phyloP scores from a whole-genome alignment of 306 rosid genomes.

The Castanospermum australe region DNA sequence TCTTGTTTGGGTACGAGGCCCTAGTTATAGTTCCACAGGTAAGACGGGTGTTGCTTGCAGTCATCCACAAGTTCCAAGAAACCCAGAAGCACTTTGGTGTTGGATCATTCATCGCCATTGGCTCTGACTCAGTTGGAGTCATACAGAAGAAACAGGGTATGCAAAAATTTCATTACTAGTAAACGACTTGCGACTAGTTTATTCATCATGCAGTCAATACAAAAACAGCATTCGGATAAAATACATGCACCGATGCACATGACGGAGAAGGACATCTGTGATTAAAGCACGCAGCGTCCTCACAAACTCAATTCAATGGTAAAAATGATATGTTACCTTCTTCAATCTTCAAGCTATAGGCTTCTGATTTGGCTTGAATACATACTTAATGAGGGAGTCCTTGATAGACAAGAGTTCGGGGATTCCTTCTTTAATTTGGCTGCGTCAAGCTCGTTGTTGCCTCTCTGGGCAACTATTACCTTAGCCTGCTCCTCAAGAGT shows the following conservation, averaged over 20 bases:
- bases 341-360: slow-evolving; percentile 37
- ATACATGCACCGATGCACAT: not conserved
- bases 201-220: slow-evolving; percentile 35
- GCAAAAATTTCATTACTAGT: not conserved
- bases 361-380: slow-evolving; percentile 70
- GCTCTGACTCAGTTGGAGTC: not conserved
- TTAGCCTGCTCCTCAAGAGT: slow-evolving; percentile 89
- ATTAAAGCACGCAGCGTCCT: slow-evolving; percentile 11
- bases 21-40: too few relatives aligned
- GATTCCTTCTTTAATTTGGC: slow-evolving; percentile 60
- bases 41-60: not conserved
- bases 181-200: slow-evolving; percentile 35
- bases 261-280: slow-evolving; percentile 5
- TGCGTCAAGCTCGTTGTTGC: slow-evolving; percentile 85
- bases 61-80: not conserved
- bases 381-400: slow-evolving; percentile 81
- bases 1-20: too few relatives aligned
- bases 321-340: slow-evolving; percentile 12
- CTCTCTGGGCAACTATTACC: slow-evolving; percentile 82
- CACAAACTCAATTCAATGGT: slow-evolving; percentile 30
- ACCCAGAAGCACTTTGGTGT: not conserved
- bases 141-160: not conserved
- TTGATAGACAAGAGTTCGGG: slow-evolving; percentile 79
- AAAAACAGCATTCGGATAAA: slow-evolving; percentile 31
- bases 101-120: not conserved